Evolutionary conservation across 352 stramenopile species (phyloP), one percentile per base, ranked within the genome.

Genomic region (Globisporangium polare): DNA sequence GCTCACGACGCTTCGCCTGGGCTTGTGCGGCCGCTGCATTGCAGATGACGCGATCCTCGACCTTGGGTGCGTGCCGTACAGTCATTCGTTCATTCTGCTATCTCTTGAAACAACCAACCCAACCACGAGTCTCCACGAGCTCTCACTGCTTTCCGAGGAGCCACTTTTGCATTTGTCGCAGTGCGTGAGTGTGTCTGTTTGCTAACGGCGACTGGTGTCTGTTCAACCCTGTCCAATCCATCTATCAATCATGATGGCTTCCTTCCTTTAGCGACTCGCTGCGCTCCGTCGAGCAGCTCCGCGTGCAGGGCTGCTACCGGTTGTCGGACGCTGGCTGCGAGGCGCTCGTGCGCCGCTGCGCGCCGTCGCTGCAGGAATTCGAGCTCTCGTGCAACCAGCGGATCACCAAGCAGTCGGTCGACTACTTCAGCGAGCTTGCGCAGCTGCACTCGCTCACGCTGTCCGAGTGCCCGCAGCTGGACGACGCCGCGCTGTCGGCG

Each of bases 381-480:
- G 81, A 91, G 64, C 69, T 94, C 7, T 90, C 79, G 33, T 92
- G 85, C 60, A 92, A 94, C 65, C 85, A 94, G 56, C 83, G 85
- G 0, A 90, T 94, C 66, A 90, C 78, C 6, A 79, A 86, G 22
- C 66, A 75, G 39, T 87, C 83, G 15, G 89, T 94, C 42, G 73
- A 89, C 55, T 88, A 85, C 45, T 86, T 92, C 54, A 72, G 78
- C 29, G 81, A 90, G 46, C 72, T 92, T 9, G 56, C 86, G 50
- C 73, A 89, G 24, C 52, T 94, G 27, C 70, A 86, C 43, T 77
- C 83, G 17, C 63, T 94, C 18, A 86, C 74, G 8, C 58, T 94
- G 13, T 89, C 85, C 10, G 83, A 94, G 65, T 94, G 85, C 51
- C 85, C 83, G 7, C 83, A 94, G 58, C 71, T 94, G 1, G 74